Percentiles rank a stretch among this genome's conserved stretches.
These are phyloP conservation scores for Monosporascus sp. DNA, from an alignment of 2,329 filamentous ascomycete genomes.

Conservation along the genomic window DNA sequence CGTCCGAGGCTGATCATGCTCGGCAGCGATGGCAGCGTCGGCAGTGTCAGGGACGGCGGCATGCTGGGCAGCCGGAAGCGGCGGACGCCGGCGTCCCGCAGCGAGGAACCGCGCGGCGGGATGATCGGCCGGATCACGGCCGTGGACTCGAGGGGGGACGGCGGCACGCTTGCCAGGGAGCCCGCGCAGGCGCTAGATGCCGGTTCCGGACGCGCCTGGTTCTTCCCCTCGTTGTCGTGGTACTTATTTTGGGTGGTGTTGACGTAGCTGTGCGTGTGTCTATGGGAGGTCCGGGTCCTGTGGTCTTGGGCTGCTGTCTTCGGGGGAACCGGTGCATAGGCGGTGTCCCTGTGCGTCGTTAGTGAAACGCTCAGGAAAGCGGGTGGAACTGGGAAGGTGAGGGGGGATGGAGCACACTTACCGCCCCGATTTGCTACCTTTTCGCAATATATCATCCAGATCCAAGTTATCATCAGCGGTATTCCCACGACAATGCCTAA, in stretches of 20 bases:
- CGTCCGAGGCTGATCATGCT: background rate
- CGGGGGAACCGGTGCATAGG: background rate
- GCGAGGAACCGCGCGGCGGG: conserved; percentile 16
- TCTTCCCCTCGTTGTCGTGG: background rate
- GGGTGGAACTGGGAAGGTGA: no score
- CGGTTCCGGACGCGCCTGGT: background rate
- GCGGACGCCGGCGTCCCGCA: conserved; percentile 6
- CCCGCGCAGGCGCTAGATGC: background rate
- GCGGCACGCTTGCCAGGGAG: background rate
- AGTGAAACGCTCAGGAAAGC: background rate
- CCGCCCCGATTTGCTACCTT: background rate
- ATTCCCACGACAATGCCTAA: background rate
- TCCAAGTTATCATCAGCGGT: background rate
- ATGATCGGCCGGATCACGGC: conserved; percentile 10
- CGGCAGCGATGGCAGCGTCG: conserved; percentile 6
- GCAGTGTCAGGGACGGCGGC: conserved; percentile 4
- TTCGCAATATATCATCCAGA: background rate
- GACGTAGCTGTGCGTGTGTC: background rate
- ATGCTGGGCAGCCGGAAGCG: conserved; percentile 8
- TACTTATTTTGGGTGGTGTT: background rate
- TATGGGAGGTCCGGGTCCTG: background rate
- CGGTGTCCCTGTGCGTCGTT: background rate
- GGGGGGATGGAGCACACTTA: background rate
- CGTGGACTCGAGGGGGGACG: background rate
- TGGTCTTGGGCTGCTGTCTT: background rate